A percentile compares a stretch with the other conserved stretches of the same genome.
Conservation (phyloP, 495 filamentous ascomycete species). For the Aspergillus leporis region DNA sequence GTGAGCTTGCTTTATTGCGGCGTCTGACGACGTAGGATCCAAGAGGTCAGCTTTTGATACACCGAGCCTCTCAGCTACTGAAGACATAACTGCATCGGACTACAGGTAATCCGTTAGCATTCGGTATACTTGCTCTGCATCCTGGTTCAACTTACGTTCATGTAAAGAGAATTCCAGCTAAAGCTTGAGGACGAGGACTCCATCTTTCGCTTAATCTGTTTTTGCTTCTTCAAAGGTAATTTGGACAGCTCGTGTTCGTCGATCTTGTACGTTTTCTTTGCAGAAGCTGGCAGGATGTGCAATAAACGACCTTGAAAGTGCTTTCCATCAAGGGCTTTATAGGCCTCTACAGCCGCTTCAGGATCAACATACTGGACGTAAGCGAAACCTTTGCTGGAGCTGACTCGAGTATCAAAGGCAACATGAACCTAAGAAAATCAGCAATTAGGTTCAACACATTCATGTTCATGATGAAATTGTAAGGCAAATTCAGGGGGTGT, state of each 20-base stretch:
- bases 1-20: slow-evolving; percentile 93
- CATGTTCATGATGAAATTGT: slow-evolving; percentile 40
- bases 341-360: slow-evolving; percentile 73
- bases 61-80: slow-evolving; percentile 81
- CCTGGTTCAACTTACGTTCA: slow-evolving; percentile 67
- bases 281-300: slow-evolving; percentile 79
- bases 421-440: slow-evolving; percentile 73
- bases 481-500: slow-evolving; percentile 18
- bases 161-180: slow-evolving; percentile 97
- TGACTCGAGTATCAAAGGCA: slow-evolving; percentile 63
- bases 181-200: slow-evolving; percentile 75
- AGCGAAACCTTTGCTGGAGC: slow-evolving; percentile 81
- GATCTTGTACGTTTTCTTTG: slow-evolving; percentile 76
- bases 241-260: slow-evolving; percentile 87
- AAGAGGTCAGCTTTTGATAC: slow-evolving; percentile 87
- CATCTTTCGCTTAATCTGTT: slow-evolving; percentile 77
- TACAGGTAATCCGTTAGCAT: slow-evolving; percentile 35
- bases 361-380: slow-evolving; percentile 76
- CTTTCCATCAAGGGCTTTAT: slow-evolving; percentile 70
- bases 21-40: slow-evolving; percentile 90
- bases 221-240: slow-evolving; percentile 91
- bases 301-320: slow-evolving; percentile 89
- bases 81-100: slow-evolving; percentile 88
- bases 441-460: slow-evolving; percentile 29
- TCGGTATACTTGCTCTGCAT: neutral